phyloP scores from a whole-genome alignment of 257 asterid species.

The Linaria vulgaris region DNA sequence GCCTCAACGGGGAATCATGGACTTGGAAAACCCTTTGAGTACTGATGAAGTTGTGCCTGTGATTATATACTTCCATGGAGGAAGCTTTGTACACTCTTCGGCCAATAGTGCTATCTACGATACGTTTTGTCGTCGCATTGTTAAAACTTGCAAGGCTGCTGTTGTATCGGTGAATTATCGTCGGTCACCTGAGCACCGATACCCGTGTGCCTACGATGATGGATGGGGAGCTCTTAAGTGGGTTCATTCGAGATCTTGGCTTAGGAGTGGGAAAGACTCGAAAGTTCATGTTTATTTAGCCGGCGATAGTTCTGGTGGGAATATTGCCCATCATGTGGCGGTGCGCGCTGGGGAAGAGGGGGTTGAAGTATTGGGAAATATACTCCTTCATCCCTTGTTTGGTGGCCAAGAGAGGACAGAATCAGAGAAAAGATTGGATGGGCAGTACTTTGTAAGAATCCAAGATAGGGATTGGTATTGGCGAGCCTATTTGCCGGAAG shows the following conservation, averaged over 20 bases:
- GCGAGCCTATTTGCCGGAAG: slow-evolving; percentile 77
- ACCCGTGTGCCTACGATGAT: slow-evolving; percentile 81
- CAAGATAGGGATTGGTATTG: slow-evolving; percentile 90
- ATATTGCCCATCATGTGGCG: slow-evolving; percentile 81
- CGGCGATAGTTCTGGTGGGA: slow-evolving; percentile 90
- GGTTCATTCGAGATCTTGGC: slow-evolving; percentile 58
- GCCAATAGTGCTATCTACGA: slow-evolving; percentile 87
- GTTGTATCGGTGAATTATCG: slow-evolving; percentile 84
- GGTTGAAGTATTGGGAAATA: slow-evolving; percentile 58
- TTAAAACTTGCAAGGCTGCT: slow-evolving; percentile 53
- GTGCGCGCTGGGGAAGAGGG: slow-evolving; percentile 58
- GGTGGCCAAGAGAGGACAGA: slow-evolving; percentile 75
- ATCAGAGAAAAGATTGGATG: slow-evolving; percentile 63
- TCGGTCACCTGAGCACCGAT: slow-evolving; percentile 71
- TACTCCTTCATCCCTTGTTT: slow-evolving; percentile 71
- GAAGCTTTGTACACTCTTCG: slow-evolving; percentile 87
- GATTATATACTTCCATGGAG: slow-evolving; percentile 80
- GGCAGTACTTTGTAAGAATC: slow-evolving; percentile 65
- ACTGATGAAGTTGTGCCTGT: slow-evolving; percentile 58
- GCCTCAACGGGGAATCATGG: slow-evolving; percentile 37
- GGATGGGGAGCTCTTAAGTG: slow-evolving; percentile 83
- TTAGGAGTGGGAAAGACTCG: slow-evolving; percentile 49
- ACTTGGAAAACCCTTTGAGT: slow-evolving; percentile 65
- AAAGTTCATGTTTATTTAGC: slow-evolving; percentile 59
- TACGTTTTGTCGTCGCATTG: slow-evolving; percentile 79